These are phyloP conservation scores for Saccharomycopsis phalli DNA, from an alignment of 1,139 yeast genomes.

Conservation along the genomic window DNA sequence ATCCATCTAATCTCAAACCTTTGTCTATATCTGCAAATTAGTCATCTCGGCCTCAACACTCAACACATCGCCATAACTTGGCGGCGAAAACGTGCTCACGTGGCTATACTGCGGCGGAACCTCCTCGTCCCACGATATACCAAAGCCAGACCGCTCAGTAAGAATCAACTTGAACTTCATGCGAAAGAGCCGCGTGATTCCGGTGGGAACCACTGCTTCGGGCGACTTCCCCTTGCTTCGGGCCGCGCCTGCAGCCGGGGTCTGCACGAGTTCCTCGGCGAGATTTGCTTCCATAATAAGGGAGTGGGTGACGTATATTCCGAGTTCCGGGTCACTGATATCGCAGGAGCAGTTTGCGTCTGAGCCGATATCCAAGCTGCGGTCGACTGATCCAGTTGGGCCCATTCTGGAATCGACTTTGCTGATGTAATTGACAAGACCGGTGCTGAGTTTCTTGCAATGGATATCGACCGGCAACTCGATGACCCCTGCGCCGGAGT, in stretches of 20 bases:
- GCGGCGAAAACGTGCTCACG: slow-evolving; percentile 77
- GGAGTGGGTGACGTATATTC: slow-evolving; percentile 66
- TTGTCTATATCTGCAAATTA: slow-evolving; percentile 3
- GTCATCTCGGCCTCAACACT: slow-evolving; percentile 22
- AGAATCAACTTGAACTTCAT: slow-evolving; percentile 83
- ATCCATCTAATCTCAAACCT: background rate
- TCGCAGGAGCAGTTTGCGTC: slow-evolving; percentile 65
- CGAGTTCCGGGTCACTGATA: slow-evolving; percentile 71
- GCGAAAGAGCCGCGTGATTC: slow-evolving; percentile 86
- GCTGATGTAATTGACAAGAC: slow-evolving; percentile 34
- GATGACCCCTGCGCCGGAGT: slow-evolving; percentile 61
- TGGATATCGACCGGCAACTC: slow-evolving; percentile 67
- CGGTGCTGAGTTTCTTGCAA: slow-evolving; percentile 50
- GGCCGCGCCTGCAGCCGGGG: background rate
- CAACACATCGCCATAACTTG: slow-evolving; percentile 43
- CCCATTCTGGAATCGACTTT: slow-evolving; percentile 20
- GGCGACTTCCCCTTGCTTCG: slow-evolving; percentile 11
- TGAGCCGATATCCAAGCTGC: slow-evolving; percentile 15
- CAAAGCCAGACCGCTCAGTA: slow-evolving; percentile 89
- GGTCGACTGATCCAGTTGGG: slow-evolving; percentile 21
- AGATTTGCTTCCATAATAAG: slow-evolving; percentile 46
- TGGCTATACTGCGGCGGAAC: slow-evolving; percentile 95
- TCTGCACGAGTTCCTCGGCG: slow-evolving; percentile 18
- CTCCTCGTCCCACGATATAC: slow-evolving; percentile 98
- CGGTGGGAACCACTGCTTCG: slow-evolving; percentile 56